Evolutionary conservation across 345 rosid species (phyloP).

Genomic region (Syzygium aromaticum): DNA sequence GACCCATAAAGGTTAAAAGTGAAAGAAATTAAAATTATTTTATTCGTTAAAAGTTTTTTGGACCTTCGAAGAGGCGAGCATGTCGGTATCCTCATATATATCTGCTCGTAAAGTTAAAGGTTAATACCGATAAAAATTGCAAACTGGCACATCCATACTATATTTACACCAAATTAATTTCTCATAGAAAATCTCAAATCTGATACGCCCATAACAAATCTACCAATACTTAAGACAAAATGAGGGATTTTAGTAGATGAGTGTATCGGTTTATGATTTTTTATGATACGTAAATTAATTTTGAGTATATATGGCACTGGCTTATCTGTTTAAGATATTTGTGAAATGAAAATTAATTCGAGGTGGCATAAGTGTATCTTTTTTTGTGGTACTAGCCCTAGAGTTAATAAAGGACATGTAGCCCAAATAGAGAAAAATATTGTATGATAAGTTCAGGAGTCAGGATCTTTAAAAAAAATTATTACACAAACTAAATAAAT

Average conservation of each 20-base stretch:
- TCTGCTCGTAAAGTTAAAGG: neutral
- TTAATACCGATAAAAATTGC: neutral
- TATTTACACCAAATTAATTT: neutral
- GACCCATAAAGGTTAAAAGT: neutral
- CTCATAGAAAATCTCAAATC: no score
- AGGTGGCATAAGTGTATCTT: neutral
- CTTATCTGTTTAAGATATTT: no score
- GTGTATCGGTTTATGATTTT: neutral
- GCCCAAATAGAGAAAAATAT: neutral
- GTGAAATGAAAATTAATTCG: no score
- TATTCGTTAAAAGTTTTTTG: neutral
- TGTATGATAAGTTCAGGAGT: neutral
- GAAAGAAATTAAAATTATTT: neutral
- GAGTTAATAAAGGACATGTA: neutral
- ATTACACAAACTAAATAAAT: neutral
- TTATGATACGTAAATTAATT: neutral
- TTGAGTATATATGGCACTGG: fast-evolving
- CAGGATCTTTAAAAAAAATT: neutral
- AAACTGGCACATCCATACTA: fast-evolving
- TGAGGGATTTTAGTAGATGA: fast-evolving
- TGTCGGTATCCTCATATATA: neutral
- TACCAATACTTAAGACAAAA: neutral
- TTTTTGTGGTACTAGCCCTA: neutral
- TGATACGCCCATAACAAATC: fast-evolving
- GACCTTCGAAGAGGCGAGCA: neutral